Evolutionary conservation across 495 filamentous ascomycete species (phyloP).

Genomic region (Daldinia vernicosa): DNA sequence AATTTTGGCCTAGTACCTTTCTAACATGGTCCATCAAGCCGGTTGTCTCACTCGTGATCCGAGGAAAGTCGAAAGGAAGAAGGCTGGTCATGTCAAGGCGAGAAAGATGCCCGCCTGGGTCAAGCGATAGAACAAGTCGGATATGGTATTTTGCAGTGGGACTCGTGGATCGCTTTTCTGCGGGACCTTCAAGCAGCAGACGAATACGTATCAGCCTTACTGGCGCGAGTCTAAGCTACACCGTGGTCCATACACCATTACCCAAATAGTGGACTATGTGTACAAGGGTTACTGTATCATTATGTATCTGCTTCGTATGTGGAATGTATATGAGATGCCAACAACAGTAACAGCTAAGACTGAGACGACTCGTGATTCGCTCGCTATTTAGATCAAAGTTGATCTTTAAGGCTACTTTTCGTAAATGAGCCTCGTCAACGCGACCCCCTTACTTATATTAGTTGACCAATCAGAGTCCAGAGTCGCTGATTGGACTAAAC

Average conservation of each 20-base stretch:
- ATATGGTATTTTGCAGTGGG: conserved; percentile 5
- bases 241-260: conserved; percentile 15
- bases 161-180: conserved; percentile 4
- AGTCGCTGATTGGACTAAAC: conserved; percentile 4
- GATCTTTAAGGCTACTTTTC: conserved; percentile 8
- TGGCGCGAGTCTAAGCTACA: conserved; percentile 1
- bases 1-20: conserved; percentile 25
- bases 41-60: conserved; percentile 92
- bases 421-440: conserved; percentile 25
- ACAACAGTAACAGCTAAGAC: conserved; percentile 4
- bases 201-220: conserved; percentile 14
- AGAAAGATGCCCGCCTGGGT: conserved; percentile 99
- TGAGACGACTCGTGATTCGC: neutral
- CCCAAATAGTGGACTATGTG: conserved; percentile 28
- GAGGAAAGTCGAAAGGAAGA: conserved; percentile 96
- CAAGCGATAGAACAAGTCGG: conserved; percentile 68
- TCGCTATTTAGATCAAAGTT: conserved; percentile 7
- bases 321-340: conserved; percentile 24
- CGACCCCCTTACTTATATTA: neutral
- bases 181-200: conserved; percentile 5
- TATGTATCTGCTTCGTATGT: conserved; percentile 38
- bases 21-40: conserved; percentile 62
- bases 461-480: conserved; percentile 23
- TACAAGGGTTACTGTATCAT: conserved; percentile 45
- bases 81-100: conserved; percentile 92